Base-by-base conservation (phyloP, 108 stramenopile genomes). In the Cyclotella baltica region DNA sequence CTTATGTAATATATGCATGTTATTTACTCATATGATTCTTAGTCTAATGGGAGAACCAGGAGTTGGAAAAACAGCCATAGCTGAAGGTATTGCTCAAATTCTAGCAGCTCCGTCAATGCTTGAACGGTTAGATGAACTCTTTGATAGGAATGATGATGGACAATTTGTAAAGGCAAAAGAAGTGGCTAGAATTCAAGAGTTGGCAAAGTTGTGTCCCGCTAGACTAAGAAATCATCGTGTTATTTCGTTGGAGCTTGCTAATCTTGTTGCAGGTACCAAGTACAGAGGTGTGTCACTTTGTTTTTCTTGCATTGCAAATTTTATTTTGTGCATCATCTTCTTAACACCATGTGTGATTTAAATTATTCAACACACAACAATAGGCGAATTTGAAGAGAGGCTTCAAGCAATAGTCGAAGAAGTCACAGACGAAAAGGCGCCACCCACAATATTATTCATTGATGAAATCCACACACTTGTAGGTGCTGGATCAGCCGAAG, bases 401-500 rank as follows among this genome's bases (percentile, higher is more conserved):
- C 71, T 97, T 18, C 92, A 95, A 68, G 67, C 86, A 19, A 88
- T 97, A 71, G 48, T 95, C 16, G 78, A 90, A 59, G 96, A 95
- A 77, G 87, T 93, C 9, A 90, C 84, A 15, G 88, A 89, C 73
- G 88, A 91, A 27, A 87, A 80, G 67, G 86, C 89, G 23, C 90
- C 90, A 28, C 90, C 92, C 1, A 94, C 91, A 10, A 93, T 97
- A 73, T 63, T 97, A 11, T 97, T 97, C 77, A 95, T 97, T 69
- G 93, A 94, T 73, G 84, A 78, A 64, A 71, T 78, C 72, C 95
- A 96, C 76, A 90, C 86, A 22, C 65, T 96, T 18, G 88, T 92
- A 0, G 96, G 96, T 18, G 93, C 93, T 2, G 97, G 95, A 20
- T 84, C 85, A 18, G 94, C 90, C 6, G 94, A 93, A 67, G 96